phyloP scores from a whole-genome alignment of 352 stramenopile species.

The Peronospora farinosa region DNA sequence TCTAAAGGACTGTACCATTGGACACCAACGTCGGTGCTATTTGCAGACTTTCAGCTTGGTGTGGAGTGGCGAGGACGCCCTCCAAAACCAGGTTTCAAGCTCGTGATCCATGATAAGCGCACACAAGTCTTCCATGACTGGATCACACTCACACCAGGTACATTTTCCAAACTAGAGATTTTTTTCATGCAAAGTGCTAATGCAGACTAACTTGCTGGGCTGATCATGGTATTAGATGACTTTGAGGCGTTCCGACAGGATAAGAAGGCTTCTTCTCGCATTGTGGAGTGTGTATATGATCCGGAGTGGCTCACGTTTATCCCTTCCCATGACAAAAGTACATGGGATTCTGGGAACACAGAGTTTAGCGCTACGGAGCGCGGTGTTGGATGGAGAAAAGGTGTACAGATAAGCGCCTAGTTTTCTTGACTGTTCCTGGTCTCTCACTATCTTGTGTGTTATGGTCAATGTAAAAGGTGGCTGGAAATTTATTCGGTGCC shows the following conservation, averaged over 20 bases:
- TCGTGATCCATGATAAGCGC: constrained; percentile 79
- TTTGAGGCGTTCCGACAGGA: constrained; percentile 75
- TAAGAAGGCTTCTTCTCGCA: constrained; percentile 77
- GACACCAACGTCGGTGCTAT: constrained; percentile 49
- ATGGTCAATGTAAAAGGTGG: constrained; percentile 35
- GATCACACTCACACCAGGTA: constrained; percentile 78
- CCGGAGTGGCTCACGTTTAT: constrained; percentile 78
- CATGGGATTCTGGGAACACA: constrained; percentile 56
- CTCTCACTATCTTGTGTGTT: constrained; percentile 5
- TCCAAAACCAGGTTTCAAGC: constrained; percentile 77
- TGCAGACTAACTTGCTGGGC: background rate
- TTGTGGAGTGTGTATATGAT: constrained; percentile 81
- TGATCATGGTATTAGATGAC: constrained; percentile 34
- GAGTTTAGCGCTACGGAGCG: constrained; percentile 63
- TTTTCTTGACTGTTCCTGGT: constrained; percentile 37
- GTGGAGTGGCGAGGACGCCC: constrained; percentile 76
- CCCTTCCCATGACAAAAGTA: constrained; percentile 77
- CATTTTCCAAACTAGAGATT: background rate
- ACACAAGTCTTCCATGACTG: constrained; percentile 84
- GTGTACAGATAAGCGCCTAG: constrained; percentile 25
- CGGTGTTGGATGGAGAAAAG: constrained; percentile 74
- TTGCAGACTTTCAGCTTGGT: constrained; percentile 71
- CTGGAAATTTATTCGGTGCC: constrained; percentile 67
- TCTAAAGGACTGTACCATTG: constrained; percentile 73
- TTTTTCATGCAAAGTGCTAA: background rate